Evolutionary conservation across 371 early-diverging fungal species (phyloP), one percentile per base, ranked within the genome.

Genomic region (Entomophthora muscae): DNA sequence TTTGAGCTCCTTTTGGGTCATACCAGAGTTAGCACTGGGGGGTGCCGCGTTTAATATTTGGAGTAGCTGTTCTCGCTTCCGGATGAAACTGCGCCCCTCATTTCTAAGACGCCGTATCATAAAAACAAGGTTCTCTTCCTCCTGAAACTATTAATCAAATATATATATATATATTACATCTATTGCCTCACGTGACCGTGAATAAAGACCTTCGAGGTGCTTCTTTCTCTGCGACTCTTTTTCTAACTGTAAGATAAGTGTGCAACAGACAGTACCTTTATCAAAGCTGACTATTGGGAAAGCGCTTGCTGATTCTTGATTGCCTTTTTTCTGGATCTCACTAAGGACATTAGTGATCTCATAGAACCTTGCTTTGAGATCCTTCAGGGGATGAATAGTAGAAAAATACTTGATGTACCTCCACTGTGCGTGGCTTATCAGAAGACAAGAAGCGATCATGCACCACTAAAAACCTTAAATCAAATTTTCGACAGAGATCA

Each of bases 331-430:
- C 28, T 61, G 12, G 10, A 32, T 22, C 7, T 61, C 42, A 42
- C 24, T 21, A 29, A 61, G 17, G 21, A 26, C n/a, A 23, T 30
- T 61, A 51, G 23, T 26, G 24, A 90, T 76, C 12, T 71, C 64
- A 66, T 87, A 91, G 71, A 85, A 92, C 33, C 91, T 72, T 63
- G 85, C 90, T 69, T 88, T 88, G 54, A 93, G 55, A 63, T 93
- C 93, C 84, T 86, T 55, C 32, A 21, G n/a, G 22, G 17, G 10
- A 24, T 32, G 53, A 26, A 1, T 62, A 52, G 24, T 13, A 3
- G 22, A 2, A 23, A 63, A 22, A 67, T 28, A 26, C 0, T n/a
- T n/a, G n/a, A n/a, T 32, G 66, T 70, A 33, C 65, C 21, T 70
- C 71, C 63, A 78, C 79, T 64, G 80, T 75, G 7, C 74, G 65